Conservation (phyloP, 805 yeast species). For the Brettanomyces naardenensis region DNA sequence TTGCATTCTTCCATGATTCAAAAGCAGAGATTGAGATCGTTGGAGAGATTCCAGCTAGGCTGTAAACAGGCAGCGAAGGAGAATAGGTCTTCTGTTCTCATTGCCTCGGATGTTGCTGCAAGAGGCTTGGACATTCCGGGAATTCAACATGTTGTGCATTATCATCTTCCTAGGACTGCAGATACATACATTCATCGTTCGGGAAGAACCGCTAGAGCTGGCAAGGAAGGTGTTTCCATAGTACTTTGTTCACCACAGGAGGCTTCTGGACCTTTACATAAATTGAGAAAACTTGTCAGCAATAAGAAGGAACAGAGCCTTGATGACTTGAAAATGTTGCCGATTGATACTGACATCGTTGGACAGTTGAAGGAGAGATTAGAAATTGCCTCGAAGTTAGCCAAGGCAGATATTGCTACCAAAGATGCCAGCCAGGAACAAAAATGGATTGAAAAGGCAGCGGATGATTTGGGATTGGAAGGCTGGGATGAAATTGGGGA, state of each 20-base stretch:
- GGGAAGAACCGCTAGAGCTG: constrained; percentile 98
- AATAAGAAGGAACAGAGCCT: constrained; percentile 19
- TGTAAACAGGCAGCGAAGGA: constrained; percentile 26
- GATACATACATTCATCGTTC: constrained; percentile 93
- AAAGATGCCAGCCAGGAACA: constrained; percentile 54
- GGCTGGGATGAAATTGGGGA: constrained; percentile 60
- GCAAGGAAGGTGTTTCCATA: constrained; percentile 88
- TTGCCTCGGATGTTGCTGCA: constrained; percentile 98
- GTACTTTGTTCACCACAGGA: constrained; percentile 92
- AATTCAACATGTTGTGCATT: constrained; percentile 91
- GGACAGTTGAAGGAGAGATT: constrained; percentile 65
- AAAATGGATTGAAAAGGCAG: constrained; percentile 82
- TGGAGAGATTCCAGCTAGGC: constrained; percentile 68
- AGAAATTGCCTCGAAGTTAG: constrained; percentile 60
- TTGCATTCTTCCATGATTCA: constrained; percentile 94
- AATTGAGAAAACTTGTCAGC: constrained; percentile 51
- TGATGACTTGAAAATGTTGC: constrained; percentile 56
- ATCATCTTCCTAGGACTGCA: constrained; percentile 90
- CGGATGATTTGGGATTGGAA: constrained; percentile 86
- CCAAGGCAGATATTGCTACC: constrained; percentile 59
- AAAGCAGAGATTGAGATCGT: constrained; percentile 77
- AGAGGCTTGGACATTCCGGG: constrained; percentile 91
- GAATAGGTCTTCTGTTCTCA: constrained; percentile 54
- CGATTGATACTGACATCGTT: constrained; percentile 69
- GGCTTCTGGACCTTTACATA: constrained; percentile 78